Evolutionary conservation across 768 basidiomycete genomes (phyloP), one percentile per base, ranked within the genome.

Genomic region (Gautieria morchelliformis): DNA sequence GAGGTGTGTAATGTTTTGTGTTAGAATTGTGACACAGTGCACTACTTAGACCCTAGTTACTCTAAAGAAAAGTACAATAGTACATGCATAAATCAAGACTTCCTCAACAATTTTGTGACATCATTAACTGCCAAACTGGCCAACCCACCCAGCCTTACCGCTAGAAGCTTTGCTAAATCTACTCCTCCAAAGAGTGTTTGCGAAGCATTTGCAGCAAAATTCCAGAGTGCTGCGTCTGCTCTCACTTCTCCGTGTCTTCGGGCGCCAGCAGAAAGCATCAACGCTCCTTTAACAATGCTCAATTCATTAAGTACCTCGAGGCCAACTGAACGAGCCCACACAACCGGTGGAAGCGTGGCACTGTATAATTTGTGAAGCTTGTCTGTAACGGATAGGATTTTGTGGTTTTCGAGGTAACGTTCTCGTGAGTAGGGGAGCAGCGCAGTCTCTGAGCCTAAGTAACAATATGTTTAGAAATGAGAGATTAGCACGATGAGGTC

Each of bases 241-340:
- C 15, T 20, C 7, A 5, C 60, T 8, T 20, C 40, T 5, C 19
- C 14, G 12, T 41, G 42, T 27, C 20, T 35, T n/a, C 57, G 35
- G 0, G 77, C 78, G 4, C 87, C 94, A 10, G 89, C 94, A 14
- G 78, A 74, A 66, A 84, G 78, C 89, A 98, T 92, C 15, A 99
- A 67, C 1, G 85, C 82, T 15, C 81, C 79, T 72, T 98, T 97
- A 59, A 98, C 62, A 0, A 81, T 74, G 58, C 87, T 85, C 15
- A 96, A 70, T 70, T 98, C 93, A 64, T 98, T 96, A 45, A 98
- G 63, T 11, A 96, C 83, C 64, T 98, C 95, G 19, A 97, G 67
- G 1, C 96, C 96, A 15, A 85, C 79, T 0, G 88, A 87, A 53
- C 95, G 81, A 3, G 83, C 84, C 89, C 89, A 93, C 17, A 96